Base-by-base conservation (phyloP, 1,139 yeast species). In the Kazachstania sp. region DNA sequence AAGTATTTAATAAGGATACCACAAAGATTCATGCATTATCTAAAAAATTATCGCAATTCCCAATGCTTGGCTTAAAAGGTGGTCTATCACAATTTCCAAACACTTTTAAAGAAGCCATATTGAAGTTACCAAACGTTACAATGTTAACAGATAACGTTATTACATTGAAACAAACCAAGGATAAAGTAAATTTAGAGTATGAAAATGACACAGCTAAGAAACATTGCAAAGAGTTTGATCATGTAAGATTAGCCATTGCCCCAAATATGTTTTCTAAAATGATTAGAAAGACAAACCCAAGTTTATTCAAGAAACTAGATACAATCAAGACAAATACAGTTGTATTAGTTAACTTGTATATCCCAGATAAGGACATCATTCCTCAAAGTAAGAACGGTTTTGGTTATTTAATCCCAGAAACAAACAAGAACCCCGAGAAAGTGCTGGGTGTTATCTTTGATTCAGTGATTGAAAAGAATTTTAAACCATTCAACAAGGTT, bases 371-470 rank as follows among this genome's bases (percentile, higher is more conserved):
- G 35, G 68, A 68, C 40, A 64, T 69, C 18, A 62, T 66, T 4
- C 53, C 61, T 11, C 52, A 55, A 26, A 55, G 54, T 35, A 61
- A 65, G 40, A 66, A 74, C 44, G 95, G 97, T 44, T 92, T 92
- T 71, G 98, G 98, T 2, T 87, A 85, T 57, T 73, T 92, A 47
- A 86, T 87, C 3, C 98, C 98, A 37, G 73, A 67, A 60, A 67
- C 67, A 39, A 60, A 63, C 32, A 56, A 63, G 7, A 83, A 86
- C 56, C 75, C 78, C 1, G 82, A 80, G 45, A 72, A 77, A 20
- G 67, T 88, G 18, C 70, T 92, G 39, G 98, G 98, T 1, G 87
- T 87, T 1, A 87, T 92, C 31, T 92, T 85, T 65, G 97, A 92
- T 63, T 86, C 96, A 1, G 88, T 86, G 44, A 77, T 86, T 13